A percentile compares a stretch with the other conserved stretches of the same genome.
These are phyloP conservation scores for Carex scoparia DNA, from an alignment of 176 grass and related monocot genomes.

Conservation along the genomic window DNA sequence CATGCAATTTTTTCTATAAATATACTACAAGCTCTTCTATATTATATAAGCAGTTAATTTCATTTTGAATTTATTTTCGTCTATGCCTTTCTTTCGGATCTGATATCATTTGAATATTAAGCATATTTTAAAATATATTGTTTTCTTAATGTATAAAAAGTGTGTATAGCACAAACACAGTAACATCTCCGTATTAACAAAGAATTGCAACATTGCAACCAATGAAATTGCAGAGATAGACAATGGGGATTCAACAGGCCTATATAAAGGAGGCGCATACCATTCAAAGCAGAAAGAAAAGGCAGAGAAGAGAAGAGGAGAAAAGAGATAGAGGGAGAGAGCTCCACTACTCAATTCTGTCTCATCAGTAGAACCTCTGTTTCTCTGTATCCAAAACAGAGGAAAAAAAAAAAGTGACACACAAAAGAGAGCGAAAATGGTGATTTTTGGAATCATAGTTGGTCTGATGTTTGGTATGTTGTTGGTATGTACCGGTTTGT, in stretches of 20 bases:
- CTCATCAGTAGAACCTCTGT: not conserved
- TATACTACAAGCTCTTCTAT: no score
- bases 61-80: no score
- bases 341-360: conserved; percentile 9
- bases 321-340: not conserved
- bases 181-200: not conserved
- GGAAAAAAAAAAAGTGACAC: not conserved
- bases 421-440: not conserved
- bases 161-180: not conserved
- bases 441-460: conserved; percentile 22
- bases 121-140: no score
- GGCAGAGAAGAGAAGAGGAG: not conserved
- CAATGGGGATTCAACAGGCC: not conserved
- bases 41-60: no score
- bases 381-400: not conserved
- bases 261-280: conserved; percentile 20
- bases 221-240: conserved; percentile 9
- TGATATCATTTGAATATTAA: no score
- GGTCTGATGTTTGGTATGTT: conserved; percentile 12
- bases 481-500: conserved; percentile 49
- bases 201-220: not conserved
- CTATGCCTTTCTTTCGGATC: no score
- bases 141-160: not conserved
- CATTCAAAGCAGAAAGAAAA: not conserved
- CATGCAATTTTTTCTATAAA: no score